Conservation (phyloP, 2,329 filamentous ascomycete genomes). For the Colletotrichum agaves region DNA sequence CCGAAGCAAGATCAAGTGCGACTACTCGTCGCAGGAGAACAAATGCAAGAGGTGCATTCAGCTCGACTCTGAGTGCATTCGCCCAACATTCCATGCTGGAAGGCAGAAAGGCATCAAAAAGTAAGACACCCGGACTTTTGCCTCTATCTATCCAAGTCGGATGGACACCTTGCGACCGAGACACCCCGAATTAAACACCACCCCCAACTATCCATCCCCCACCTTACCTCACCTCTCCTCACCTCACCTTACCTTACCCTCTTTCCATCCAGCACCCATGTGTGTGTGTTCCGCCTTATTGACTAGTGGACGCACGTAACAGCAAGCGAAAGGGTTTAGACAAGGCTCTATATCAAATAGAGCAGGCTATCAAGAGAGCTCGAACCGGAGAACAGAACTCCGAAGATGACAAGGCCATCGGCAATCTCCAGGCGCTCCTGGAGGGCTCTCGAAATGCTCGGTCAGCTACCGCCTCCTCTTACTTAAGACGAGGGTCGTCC, state of each 20-base stretch:
- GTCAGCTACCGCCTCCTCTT: constrained; percentile 39
- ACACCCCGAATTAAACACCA: background rate
- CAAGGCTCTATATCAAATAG: constrained; percentile 79
- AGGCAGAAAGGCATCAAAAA: constrained; percentile 83
- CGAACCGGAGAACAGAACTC: constrained; percentile 55
- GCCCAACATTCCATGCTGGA: constrained; percentile 78
- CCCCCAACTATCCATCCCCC: background rate
- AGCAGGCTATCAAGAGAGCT: constrained; percentile 72
- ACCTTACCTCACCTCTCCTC: constrained; percentile 3
- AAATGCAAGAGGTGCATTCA: constrained; percentile 72
- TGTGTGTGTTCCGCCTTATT: constrained; percentile 32
- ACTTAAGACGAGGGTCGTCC: constrained; percentile 32
- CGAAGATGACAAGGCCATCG: constrained; percentile 58
- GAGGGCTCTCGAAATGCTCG: constrained; percentile 41
- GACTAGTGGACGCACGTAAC: constrained; percentile 18
- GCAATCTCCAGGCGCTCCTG: constrained; percentile 55
- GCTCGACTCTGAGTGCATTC: constrained; percentile 69
- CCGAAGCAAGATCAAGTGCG: constrained; percentile 75
- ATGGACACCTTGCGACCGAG: constrained; percentile 8
- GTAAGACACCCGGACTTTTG: constrained; percentile 53
- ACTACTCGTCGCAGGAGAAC: constrained; percentile 61
- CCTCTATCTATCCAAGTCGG: background rate
- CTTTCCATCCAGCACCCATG: constrained; percentile 16
- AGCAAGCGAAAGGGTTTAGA: constrained; percentile 80
- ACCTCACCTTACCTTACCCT: background rate